Conservation (phyloP, 2,329 filamentous ascomycete species). For the Ilyonectria sp. region DNA sequence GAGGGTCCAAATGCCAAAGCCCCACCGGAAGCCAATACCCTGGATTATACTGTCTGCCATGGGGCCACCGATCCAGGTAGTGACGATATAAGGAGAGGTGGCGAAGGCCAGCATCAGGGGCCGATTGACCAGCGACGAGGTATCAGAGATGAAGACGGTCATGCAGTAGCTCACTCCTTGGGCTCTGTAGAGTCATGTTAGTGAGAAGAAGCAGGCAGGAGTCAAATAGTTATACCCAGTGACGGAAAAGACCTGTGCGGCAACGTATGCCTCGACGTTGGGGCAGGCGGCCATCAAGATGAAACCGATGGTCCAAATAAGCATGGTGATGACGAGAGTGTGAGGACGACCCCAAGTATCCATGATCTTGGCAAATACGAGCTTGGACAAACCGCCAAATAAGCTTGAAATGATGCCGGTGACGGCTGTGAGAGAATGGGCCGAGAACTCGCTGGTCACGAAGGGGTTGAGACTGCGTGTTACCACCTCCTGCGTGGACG, state of each 20-base stretch:
- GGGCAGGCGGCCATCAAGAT: constrained; percentile 74
- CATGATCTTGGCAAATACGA: constrained; percentile 74
- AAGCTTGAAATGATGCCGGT: constrained; percentile 65
- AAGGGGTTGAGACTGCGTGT: constrained; percentile 53
- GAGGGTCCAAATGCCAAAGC: constrained; percentile 66
- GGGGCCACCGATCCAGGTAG: constrained; percentile 74
- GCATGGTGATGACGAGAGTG: constrained; percentile 67
- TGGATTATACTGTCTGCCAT: constrained; percentile 67
- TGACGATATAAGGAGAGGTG: constrained; percentile 76
- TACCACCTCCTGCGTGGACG: constrained; percentile 60
- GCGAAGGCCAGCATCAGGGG: constrained; percentile 76
- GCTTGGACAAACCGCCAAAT: constrained; percentile 69
- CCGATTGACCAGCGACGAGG: constrained; percentile 75
- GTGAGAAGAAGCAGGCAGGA: background rate
- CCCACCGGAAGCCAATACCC: constrained; percentile 76
- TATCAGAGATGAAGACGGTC: constrained; percentile 77
- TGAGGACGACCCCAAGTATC: constrained; percentile 75
- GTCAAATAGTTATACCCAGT: constrained; percentile 22
- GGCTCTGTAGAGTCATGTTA: constrained; percentile 59
- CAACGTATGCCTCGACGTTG: constrained; percentile 59
- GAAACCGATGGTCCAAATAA: constrained; percentile 63
- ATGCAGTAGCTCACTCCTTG: constrained; percentile 61
- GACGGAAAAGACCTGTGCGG: constrained; percentile 72
- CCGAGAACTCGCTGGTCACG: constrained; percentile 60
- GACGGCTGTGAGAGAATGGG: constrained; percentile 65